Base-by-base conservation (phyloP, 2,329 filamentous ascomycete genomes). In the Fusarium incarnatum region DNA sequence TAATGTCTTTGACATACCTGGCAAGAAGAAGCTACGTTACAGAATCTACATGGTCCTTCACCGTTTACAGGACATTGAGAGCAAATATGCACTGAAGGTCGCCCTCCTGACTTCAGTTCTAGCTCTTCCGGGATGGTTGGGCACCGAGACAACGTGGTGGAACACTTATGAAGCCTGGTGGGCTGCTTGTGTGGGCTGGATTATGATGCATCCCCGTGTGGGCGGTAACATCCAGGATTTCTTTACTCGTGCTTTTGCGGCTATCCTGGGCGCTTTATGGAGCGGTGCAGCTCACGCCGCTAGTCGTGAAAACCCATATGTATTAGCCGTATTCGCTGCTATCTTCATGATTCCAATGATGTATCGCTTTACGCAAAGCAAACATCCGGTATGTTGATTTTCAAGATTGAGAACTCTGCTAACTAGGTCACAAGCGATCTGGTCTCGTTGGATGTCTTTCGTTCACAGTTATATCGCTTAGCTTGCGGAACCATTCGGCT, bases 331-430 rank as follows among this genome's bases (percentile, higher is more conserved):
- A 0, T 88, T 89, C 75, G 83, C 86, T 16, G 79, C 81, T 5
- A 79, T 88, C 8, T 89, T 84, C 70, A 87, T 89, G 85, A 71
- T 86, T n/a, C 87, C 87, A 1, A 88, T 88, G 86, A 78, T 88
- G 13, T 87, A 87, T 64, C 81, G 86, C 28, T 87, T 83, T 63
- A 86, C 85, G 0, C 85, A 86, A 60, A 87, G 85, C 71, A 77
- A 81, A 11, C 86, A 88, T 74, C 84, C 86, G 34, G 83, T 84
- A 80, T 73, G 80, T 49, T 25, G 20, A 28, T 28, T 13, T 3
- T 15, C 22, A 22, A 5, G 4, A 23, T 8, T 13, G 6, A 8
- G 11, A 30, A 22, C 23, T 60, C 8, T 16, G 8, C 69, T 78
- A 60, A 75, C 45, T 12, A 28, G 23, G 8, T 37, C 20, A 16